Evolutionary conservation across 1,284 basidiomycete genomes (phyloP).

Genomic region (Malassezia psittaci): DNA sequence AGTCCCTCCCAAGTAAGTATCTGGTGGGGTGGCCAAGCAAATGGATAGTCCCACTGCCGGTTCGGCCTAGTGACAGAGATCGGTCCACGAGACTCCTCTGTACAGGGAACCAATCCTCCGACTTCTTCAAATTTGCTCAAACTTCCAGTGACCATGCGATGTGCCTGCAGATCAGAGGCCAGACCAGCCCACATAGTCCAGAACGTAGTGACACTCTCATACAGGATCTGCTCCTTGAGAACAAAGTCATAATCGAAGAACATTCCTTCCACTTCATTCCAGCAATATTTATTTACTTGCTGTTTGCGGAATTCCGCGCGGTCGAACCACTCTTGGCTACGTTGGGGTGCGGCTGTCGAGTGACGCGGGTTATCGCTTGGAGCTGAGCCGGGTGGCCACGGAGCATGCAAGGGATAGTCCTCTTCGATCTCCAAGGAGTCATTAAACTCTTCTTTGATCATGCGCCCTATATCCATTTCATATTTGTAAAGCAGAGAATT

Average conservation of each 20-base stretch:
- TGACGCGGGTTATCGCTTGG: conserved; percentile 18
- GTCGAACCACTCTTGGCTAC: conserved; percentile 40
- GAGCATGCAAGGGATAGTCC: conserved; percentile 56
- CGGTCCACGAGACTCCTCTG: conserved; percentile 87
- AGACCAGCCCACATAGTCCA: conserved; percentile 97
- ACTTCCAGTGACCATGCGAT: conserved; percentile 71
- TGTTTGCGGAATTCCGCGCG: conserved; percentile 48
- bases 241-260: conserved; percentile 96
- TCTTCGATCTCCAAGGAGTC: conserved; percentile 82
- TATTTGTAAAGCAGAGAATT: conserved; percentile 70
- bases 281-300: conserved; percentile 82
- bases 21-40: conserved; percentile 64
- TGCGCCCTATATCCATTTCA: conserved; percentile 50
- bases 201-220: conserved; percentile 87
- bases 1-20: conserved; percentile 87
- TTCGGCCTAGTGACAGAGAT: conserved; percentile 94
- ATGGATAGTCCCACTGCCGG: conserved; percentile 73
- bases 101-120: conserved; percentile 90
- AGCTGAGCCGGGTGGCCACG: conserved; percentile 13
- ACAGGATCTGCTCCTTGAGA: conserved; percentile 76
- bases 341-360: conserved; percentile 53
- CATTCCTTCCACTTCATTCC: conserved; percentile 88
- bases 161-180: conserved; percentile 84
- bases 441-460: conserved; percentile 86
- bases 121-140: conserved; percentile 90